Conservation (phyloP, 768 basidiomycete genomes). For the Jaapia argillacea region DNA sequence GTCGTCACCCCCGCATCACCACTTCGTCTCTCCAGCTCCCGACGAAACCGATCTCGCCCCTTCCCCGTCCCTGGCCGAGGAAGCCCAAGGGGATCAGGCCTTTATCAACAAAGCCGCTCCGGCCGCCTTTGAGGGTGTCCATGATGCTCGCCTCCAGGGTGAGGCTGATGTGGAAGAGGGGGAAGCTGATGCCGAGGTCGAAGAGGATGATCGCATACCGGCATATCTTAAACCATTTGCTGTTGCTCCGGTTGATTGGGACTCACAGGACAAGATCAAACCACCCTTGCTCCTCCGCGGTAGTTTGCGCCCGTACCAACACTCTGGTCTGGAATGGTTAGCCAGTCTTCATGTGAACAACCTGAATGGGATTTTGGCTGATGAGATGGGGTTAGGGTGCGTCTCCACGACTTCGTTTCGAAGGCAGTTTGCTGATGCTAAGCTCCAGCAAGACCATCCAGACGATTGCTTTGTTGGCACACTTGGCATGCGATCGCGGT, state of each 20-base stretch:
- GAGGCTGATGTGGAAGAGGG: too few relatives aligned
- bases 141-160: too few relatives aligned
- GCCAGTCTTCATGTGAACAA: constrained; percentile 76
- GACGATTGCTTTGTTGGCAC: constrained; percentile 88
- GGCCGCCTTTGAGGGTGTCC: too few relatives aligned
- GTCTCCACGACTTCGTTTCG: constrained; percentile 17
- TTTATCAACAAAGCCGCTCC: too few relatives aligned
- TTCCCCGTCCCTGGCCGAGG: too few relatives aligned
- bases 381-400: constrained; percentile 93
- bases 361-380: constrained; percentile 77
- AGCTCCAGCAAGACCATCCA: constrained; percentile 82
- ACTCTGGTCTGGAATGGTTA: constrained; percentile 90
- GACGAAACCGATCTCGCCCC: too few relatives aligned
- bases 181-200: too few relatives aligned
- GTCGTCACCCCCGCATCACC: too few relatives aligned
- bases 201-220: constrained; percentile 22
- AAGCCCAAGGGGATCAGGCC: too few relatives aligned
- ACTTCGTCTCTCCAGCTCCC: too few relatives aligned
- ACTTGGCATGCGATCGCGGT: constrained; percentile 82
- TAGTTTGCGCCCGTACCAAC: constrained; percentile 84
- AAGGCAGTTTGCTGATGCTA: constrained; percentile 1
- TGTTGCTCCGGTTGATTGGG: constrained; percentile 64
- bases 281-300: constrained; percentile 78
- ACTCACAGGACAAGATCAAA: constrained; percentile 42
- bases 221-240: constrained; percentile 57